Conservation (phyloP, 805 yeast genomes). For the Zygosaccharomyces gambellarensis region DNA sequence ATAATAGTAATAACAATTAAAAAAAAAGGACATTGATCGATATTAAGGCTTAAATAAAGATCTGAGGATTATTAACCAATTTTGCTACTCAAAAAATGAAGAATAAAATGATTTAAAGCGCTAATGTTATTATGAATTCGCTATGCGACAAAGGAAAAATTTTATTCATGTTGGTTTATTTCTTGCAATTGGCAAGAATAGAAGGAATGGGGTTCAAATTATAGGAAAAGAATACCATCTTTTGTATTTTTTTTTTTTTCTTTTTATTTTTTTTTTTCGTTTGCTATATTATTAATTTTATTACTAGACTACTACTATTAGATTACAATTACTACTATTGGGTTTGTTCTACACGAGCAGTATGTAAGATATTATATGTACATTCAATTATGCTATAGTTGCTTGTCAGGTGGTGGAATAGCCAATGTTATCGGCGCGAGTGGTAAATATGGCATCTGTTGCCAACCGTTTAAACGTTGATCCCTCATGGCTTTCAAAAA, state of each 20-base stretch:
- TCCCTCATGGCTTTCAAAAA: constrained; percentile 26
- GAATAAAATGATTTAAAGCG: no score
- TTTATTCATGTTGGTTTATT: not conserved
- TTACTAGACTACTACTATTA: not conserved
- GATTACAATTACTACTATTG: not conserved
- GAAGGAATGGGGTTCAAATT: not conserved
- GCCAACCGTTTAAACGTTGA: constrained; percentile 12
- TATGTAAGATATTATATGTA: not conserved
- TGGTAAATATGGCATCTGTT: constrained; percentile 4
- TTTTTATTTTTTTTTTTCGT: not conserved
- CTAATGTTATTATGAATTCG: not conserved
- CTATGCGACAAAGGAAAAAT: not conserved
- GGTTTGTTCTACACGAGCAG: constrained; percentile 3
- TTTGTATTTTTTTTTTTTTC: not conserved
- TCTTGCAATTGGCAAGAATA: not conserved
- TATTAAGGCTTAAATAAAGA: no score
- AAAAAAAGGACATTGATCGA: no score
- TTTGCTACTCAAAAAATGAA: no score
- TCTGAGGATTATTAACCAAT: no score
- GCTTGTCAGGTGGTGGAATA: constrained; percentile 1
- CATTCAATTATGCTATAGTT: not conserved
- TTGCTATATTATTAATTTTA: not conserved
- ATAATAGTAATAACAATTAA: no score
- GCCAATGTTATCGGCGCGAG: constrained; percentile 9
- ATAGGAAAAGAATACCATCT: not conserved